Conservation (phyloP, 2,329 filamentous ascomycete species). For the Fusarium sp. region DNA sequence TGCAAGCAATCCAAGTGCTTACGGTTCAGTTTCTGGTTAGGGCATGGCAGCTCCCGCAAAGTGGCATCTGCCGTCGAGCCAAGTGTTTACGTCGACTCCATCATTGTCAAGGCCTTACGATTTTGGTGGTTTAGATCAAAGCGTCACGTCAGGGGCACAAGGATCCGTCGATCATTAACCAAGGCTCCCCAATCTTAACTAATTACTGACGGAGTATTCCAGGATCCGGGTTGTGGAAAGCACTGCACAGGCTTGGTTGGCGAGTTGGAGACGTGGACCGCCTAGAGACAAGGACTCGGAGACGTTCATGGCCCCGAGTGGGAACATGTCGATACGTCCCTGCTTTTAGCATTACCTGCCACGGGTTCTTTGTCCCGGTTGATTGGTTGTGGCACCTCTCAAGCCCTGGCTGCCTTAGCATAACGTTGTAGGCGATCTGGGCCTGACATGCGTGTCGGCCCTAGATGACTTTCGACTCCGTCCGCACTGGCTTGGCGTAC, state of each 20-base stretch:
- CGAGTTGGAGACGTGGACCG: neutral
- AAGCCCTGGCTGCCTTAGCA: slow-evolving; percentile 1
- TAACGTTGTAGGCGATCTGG: slow-evolving; percentile 8
- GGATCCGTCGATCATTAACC: neutral
- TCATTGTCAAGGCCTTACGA: neutral
- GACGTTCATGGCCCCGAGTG: slow-evolving; percentile 3
- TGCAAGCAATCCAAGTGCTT: slow-evolving; percentile 4
- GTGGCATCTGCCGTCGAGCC: slow-evolving; percentile 19
- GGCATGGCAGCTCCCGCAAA: neutral
- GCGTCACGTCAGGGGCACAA: neutral
- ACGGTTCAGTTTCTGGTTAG: slow-evolving; percentile 14
- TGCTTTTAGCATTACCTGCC: neutral
- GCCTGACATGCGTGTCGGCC: slow-evolving; percentile 2
- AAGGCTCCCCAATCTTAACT: neutral
- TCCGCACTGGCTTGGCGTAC: neutral
- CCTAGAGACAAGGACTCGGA: neutral
- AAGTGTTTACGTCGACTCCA: slow-evolving; percentile 12
- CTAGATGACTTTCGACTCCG: neutral
- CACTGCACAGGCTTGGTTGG: neutral
- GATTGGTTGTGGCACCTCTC: neutral
- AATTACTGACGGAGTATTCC: slow-evolving; percentile 1
- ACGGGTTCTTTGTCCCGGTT: neutral
- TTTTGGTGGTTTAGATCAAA: slow-evolving; percentile 3
- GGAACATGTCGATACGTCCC: slow-evolving; percentile 13
- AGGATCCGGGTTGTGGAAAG: neutral